Percentiles rank a stretch among this genome's conserved stretches.
Evolutionary conservation across 441 rosid species (phyloP).

Genomic region (Codiaeum variegatum): DNA sequence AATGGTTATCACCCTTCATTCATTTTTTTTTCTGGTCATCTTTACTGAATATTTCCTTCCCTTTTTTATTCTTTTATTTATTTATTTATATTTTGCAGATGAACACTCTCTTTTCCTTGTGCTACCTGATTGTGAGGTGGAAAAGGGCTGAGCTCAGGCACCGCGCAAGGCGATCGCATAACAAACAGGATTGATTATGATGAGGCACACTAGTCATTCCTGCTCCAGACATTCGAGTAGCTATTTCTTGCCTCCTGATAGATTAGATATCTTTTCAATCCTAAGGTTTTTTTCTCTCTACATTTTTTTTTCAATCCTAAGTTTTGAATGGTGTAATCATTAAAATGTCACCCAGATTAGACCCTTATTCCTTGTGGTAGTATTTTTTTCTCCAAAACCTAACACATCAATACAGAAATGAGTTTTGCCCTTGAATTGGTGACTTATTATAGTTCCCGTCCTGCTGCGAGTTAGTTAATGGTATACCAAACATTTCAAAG

Average conservation of each 20-base stretch:
- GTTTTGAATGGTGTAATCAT: slow-evolving; percentile 7
- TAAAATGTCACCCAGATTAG: not conserved
- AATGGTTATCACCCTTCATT: slow-evolving; percentile 6
- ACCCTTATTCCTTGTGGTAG: not conserved
- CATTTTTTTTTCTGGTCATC: not conserved
- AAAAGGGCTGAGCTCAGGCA: slow-evolving; percentile 93
- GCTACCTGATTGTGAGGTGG: slow-evolving; percentile 82
- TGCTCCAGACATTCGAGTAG: not conserved
- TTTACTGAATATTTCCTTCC: not conserved
- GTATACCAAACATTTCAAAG: not conserved
- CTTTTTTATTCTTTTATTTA: not conserved
- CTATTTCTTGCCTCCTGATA: not conserved
- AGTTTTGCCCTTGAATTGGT: not conserved
- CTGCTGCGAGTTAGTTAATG: not conserved
- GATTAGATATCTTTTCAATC: not conserved
- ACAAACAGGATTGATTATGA: slow-evolving; percentile 69
- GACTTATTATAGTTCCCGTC: not conserved
- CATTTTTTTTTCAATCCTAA: not conserved
- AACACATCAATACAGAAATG: not conserved
- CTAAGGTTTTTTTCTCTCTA: not conserved
- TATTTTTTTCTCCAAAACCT: not conserved
- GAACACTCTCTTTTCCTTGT: slow-evolving; percentile 74
- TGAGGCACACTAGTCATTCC: not conserved
- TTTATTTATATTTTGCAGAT: slow-evolving; percentile 45
- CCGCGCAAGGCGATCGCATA: slow-evolving; percentile 64